Evolutionary conservation across 1,284 basidiomycete species (phyloP), one percentile per base, ranked within the genome.

Genomic region (Gymnopus androsaceus): DNA sequence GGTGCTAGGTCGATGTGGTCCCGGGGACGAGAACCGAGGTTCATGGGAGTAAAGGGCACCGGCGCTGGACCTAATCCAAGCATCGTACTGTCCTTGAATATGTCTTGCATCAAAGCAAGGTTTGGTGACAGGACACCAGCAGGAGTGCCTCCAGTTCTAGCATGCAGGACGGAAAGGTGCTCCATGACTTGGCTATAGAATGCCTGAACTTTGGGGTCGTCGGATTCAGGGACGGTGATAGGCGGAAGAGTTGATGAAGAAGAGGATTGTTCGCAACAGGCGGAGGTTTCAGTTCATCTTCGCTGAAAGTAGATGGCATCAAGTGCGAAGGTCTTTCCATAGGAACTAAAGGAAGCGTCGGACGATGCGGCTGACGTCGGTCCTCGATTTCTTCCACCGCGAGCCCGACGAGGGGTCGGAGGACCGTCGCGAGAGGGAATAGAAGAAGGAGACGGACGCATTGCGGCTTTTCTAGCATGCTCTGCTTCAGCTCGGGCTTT

Each of bases 131-230:
- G 33, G 31, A 51, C 36, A 15, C 45, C 45, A 36, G 25, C 7
- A n/a, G 42, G 14, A 27, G 33, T 11, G 21, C 17, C 17, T n/a
- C 19, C 46, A 48, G 46, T 36, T 34, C 19, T 37, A 9, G 74
- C 71, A 63, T 87, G 84, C 75, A 94, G 84, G 45, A 82, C 81
- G 57, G 85, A 86, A 45, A 94, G 81, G 64, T 92, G 89, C 40
- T 91, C 85, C 6, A 87, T 87, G 49, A 95, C 86, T 69, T 94
- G 89, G 55, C 87, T 78, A 70, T 94, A 90, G 71, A 93, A 93
- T 38, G 81, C 71, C 58, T 91, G 88, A 67, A 94, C 84, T 41
- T 83, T 82, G 45, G 83, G 83, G 63, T 92, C 88, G 59, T 84
- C 78, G 27, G 84, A 70, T 52, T 83, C 78, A 0, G 85, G 82